Evolutionary conservation across 2,329 filamentous ascomycete genomes (phyloP), one percentile per base, ranked within the genome.

Genomic region (Trichothecium sympodiale): DNA sequence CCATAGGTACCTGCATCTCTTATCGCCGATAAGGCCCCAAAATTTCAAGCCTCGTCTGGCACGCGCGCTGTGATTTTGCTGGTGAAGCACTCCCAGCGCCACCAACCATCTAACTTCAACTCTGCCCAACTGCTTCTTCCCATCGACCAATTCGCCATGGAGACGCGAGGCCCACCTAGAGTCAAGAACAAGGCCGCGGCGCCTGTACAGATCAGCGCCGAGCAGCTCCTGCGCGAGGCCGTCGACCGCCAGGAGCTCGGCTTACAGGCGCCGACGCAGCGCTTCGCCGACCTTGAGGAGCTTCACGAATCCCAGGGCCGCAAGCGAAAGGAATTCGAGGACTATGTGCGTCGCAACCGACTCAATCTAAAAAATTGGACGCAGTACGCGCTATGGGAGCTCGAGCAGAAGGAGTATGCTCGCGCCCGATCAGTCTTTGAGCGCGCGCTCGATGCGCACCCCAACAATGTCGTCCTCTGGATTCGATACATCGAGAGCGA

Each of bases 301-400:
- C 77, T 98, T 33, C 89, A 96, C 65, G 91, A 96, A 61, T 94
- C 84, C 60, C 91, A 98, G 61, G 89, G 88, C 37, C 77, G 91
- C 44, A 96, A 96, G 65, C 74, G 91, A 47, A 91, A 88, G 59
- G 91, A 94, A 53, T 98, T 94, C 49, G 91, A 98, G 62, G 85
- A 94, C 66, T 96, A 96, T 80, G 85, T 96, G 41, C 80, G 87
- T 44, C 83, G 91, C 44, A 96, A 96, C 55, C 69, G 89, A 52
- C 73, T 95, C 55, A 94, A 93, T 54, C 87, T 96, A 72, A 94
- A 94, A 68, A 96, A 96, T 61, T 98, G 91, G 91, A 86, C 91
- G 72, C 83, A 88, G 52, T 98, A 98, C 69, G 89, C 91, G 38
- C 77, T 84, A 48, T 98, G 88, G 85, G 91, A 98, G 65, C 71